Percentiles rank a stretch among this genome's conserved stretches.
phyloP scores from a whole-genome alignment of 2,329 filamentous ascomycete species.

The Ophioceras dolichostomum region DNA sequence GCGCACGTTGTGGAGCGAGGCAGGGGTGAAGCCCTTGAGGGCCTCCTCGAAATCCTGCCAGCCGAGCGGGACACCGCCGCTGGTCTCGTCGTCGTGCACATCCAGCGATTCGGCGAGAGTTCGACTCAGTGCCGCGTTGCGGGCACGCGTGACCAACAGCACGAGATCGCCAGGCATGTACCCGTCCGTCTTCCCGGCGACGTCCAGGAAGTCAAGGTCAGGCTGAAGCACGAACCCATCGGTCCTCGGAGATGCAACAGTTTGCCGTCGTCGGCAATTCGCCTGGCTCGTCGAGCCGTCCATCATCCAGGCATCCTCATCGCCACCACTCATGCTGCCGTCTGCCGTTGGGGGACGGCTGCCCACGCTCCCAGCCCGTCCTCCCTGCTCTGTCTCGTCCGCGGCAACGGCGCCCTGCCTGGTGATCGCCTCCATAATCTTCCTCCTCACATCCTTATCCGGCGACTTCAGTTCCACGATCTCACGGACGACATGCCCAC shows the following conservation, averaged over 20 bases:
- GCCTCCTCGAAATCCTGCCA: constrained; percentile 72
- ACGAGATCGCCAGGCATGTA: constrained; percentile 95
- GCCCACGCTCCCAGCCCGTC: constrained; percentile 18
- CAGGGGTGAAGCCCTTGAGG: constrained; percentile 85
- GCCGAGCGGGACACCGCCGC: constrained; percentile 49
- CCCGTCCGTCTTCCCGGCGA: constrained; percentile 88
- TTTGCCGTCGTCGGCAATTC: constrained; percentile 33
- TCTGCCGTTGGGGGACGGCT: constrained; percentile 47
- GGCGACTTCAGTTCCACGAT: constrained; percentile 84
- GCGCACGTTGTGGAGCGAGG: constrained; percentile 87
- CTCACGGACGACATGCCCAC: constrained; percentile 84
- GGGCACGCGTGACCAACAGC: constrained; percentile 72
- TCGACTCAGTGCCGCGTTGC: constrained; percentile 86
- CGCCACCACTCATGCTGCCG: constrained; percentile 30
- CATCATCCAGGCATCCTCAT: constrained; percentile 63
- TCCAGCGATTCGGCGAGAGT: constrained; percentile 48
- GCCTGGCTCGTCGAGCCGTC: constrained; percentile 25
- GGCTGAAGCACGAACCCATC: constrained; percentile 63
- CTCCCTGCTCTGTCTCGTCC: constrained; percentile 10
- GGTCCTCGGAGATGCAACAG: constrained; percentile 11
- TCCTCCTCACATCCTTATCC: constrained; percentile 77
- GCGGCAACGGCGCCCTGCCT: constrained; percentile 32
- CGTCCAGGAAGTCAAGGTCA: constrained; percentile 78
- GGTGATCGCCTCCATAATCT: constrained; percentile 72
- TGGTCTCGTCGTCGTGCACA: constrained; percentile 25